These are phyloP conservation scores for Candida saitoana DNA, from an alignment of 805 yeast genomes.

Conservation along the genomic window DNA sequence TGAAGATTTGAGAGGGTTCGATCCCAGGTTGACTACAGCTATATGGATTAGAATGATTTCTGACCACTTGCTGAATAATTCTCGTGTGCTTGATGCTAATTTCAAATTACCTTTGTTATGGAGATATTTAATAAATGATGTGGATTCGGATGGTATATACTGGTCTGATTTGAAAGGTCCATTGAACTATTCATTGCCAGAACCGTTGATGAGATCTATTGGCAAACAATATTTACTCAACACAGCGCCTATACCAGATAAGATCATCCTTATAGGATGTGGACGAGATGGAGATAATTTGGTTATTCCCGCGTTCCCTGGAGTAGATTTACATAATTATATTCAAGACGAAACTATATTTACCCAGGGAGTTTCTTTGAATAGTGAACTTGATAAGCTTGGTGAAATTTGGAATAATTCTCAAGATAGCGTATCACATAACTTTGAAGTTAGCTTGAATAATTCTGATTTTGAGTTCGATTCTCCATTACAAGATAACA, in stretches of 20 bases:
- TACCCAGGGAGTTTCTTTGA: background rate
- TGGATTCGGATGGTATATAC: background rate
- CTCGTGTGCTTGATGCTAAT: background rate
- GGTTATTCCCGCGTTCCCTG: conserved; percentile 18
- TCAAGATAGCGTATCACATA: conserved; percentile 4
- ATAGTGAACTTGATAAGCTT: background rate
- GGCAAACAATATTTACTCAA: conserved; percentile 32
- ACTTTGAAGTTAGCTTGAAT: too few relatives aligned
- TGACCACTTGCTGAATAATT: background rate
- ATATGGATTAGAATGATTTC: conserved; percentile 3
- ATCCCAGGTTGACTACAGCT: conserved; percentile 1
- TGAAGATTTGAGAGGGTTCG: conserved; percentile 1
- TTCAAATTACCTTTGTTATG: conserved; percentile 3
- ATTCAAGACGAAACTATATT: background rate
- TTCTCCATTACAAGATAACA: conserved; percentile 8
- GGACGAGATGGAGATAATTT: conserved; percentile 16
- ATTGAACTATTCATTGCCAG: background rate
- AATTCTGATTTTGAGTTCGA: conserved; percentile 13
- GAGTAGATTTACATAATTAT: conserved; percentile 1
- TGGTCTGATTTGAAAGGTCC: background rate
- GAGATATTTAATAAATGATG: background rate
- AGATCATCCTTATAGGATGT: conserved; percentile 27
- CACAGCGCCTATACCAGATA: conserved; percentile 24
- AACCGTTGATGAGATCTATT: conserved; percentile 12
- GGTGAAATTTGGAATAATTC: background rate